These are phyloP conservation scores for Fennellomyces sp. DNA, from an alignment of 371 early-diverging fungal species.

Conservation along the genomic window DNA sequence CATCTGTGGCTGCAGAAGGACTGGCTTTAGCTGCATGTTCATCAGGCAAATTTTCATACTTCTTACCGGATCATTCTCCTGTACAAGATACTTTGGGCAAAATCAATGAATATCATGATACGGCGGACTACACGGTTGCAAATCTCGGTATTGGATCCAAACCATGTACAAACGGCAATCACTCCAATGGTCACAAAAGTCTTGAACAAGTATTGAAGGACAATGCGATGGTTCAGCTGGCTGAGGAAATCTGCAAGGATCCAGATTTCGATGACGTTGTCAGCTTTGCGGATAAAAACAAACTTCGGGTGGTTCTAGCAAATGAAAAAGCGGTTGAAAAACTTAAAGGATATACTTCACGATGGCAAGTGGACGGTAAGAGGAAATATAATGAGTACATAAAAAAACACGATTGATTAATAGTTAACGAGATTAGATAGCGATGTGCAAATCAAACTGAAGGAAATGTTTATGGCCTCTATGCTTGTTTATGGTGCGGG, in stretches of 20 bases:
- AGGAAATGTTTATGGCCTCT: conserved; percentile 29
- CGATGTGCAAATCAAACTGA: conserved; percentile 6
- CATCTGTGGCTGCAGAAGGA: conserved; percentile 59
- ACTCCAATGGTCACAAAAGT: conserved; percentile 1
- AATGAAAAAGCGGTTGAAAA: conserved; percentile 22
- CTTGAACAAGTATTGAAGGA: conserved; percentile 1
- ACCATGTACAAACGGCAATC: neutral
- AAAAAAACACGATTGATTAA: too few species aligned
- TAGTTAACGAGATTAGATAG: neutral
- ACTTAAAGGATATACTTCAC: conserved; percentile 27
- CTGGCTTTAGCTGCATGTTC: conserved; percentile 56
- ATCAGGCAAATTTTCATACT: conserved; percentile 7
- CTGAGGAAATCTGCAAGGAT: conserved; percentile 29
- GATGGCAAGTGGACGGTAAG: conserved; percentile 34
- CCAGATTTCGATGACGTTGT: conserved; percentile 29
- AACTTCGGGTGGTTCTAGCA: conserved; percentile 13
- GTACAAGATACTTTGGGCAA: too few species aligned
- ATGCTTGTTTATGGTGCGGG: conserved; percentile 26
- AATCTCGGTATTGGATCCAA: neutral
- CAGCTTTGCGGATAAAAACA: conserved; percentile 13
- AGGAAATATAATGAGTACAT: neutral
- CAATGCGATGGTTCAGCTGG: conserved; percentile 26
- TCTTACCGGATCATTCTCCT: conserved; percentile 18
- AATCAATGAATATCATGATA: neutral
- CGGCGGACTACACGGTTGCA: neutral